Conservation (phyloP, 805 yeast genomes). For the Candida maesae region DNA sequence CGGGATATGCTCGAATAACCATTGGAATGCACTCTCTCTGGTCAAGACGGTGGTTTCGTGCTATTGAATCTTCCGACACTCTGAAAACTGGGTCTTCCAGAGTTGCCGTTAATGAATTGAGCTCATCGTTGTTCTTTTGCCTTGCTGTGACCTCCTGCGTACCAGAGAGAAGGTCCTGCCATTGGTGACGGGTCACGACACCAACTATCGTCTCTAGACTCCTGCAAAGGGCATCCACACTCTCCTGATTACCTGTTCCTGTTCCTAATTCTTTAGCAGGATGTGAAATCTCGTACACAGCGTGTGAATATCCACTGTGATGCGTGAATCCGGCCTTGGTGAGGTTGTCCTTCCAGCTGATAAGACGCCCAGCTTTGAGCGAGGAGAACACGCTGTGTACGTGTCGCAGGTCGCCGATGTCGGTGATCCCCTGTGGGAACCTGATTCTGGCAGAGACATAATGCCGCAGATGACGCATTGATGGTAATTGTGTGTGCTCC, state of each 20-base stretch:
- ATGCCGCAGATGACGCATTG: too few relatives aligned
- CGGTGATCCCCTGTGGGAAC: conserved; percentile 6
- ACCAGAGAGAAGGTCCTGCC: not conserved
- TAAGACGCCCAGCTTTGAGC: conserved; percentile 4
- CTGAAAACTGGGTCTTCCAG: conserved; percentile 7
- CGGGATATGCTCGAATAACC: conserved; percentile 10
- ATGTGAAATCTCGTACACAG: conserved; percentile 3
- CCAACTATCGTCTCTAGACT: conserved; percentile 7
- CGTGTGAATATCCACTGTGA: conserved; percentile 11
- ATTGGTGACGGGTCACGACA: conserved; percentile 4
- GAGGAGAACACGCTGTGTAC: conserved; percentile 6
- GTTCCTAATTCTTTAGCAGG: not conserved
- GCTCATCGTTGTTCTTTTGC: not conserved
- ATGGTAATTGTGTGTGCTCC: too few relatives aligned
- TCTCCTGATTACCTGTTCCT: too few relatives aligned
- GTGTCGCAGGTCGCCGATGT: conserved; percentile 8
- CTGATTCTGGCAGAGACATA: conserved; percentile 8
- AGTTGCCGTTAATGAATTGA: conserved; percentile 1
- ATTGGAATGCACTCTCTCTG: conserved; percentile 10
- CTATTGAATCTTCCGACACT: not conserved
- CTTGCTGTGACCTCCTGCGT: not conserved
- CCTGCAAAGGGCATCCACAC: too few relatives aligned
- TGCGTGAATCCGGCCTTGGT: conserved; percentile 8
- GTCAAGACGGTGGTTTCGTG: conserved; percentile 1
- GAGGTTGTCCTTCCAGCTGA: conserved; percentile 10